Evolutionary conservation across 371 early-diverging fungal species (phyloP), one percentile per base, ranked within the genome.

Genomic region (Chytridium lagenaria): DNA sequence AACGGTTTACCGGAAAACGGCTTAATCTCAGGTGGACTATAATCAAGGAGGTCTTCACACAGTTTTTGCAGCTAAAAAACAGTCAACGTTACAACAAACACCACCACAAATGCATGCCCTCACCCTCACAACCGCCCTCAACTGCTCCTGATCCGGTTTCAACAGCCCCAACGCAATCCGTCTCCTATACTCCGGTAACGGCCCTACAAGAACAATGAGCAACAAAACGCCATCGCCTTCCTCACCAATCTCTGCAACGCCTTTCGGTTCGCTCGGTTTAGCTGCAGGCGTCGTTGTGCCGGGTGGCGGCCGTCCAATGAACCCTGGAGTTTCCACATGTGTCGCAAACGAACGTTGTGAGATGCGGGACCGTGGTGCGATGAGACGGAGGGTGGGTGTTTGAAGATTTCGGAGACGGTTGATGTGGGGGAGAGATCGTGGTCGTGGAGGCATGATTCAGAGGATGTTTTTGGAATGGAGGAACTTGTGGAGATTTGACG

Each of bases 101-200:
- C 28, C 3, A 52, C 12, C 1, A 26, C 0, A 19, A 28, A 1
- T 15, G 68, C 0, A 73, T n/a, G 22, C 1, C 3, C 65, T 31
- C 34, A 75, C 75, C 76, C 67, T 51, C 23, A 71, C 71, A 22
- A 75, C 68, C 28, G 71, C 59, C 37, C 71, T 50, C n/a, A 67
- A 34, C 50, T 75, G 76, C 36, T 71, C 71, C 39, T 75, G 71
- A 71, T 71, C 71, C 10, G 76, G 76, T 31, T 66, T 63, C 36
- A 75, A 37, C 50, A 31, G 10, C 69, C 70, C 70, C 30, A 44
- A 22, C 3, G 76, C 50, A 33, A 75, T 59, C 55, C 64, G 67
- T 12, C 68, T 67, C 26, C 36, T 23, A 50, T 75, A 75, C 61
- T 70, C 68, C 28, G 76, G 34, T 7, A 71, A 67, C 23, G 76